Percentiles rank a stretch among this genome's conserved stretches.
phyloP scores from a whole-genome alignment of 2,329 filamentous ascomycete species.

The Arthrobotrys megalospora region DNA sequence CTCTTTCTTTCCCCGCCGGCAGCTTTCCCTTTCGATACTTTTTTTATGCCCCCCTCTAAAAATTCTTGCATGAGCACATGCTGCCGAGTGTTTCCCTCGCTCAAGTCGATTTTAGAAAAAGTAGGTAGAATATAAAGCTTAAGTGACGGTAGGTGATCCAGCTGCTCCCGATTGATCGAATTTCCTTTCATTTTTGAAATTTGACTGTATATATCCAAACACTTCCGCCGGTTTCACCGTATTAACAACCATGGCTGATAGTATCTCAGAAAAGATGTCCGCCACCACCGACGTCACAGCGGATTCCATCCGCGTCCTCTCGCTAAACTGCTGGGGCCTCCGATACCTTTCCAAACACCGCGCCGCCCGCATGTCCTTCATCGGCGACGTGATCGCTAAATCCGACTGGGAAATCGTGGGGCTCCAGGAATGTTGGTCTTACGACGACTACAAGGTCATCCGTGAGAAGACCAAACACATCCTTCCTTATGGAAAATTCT shows the following conservation, averaged over 20 bases:
- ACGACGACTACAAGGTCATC: conserved; percentile 78
- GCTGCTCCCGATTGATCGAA: conserved; percentile 21
- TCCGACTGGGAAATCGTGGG: conserved; percentile 87
- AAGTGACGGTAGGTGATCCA: conserved; percentile 22
- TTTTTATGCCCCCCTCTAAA: conserved; percentile 5
- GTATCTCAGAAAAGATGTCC: conserved; percentile 46
- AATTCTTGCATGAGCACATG: conserved; percentile 39
- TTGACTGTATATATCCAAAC: background rate
- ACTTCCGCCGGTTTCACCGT: background rate
- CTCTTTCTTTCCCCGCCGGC: conserved; percentile 43
- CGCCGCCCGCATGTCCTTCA: conserved; percentile 85
- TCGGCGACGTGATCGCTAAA: conserved; percentile 78
- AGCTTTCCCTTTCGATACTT: conserved; percentile 19
- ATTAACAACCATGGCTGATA: conserved; percentile 35
- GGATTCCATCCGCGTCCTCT: conserved; percentile 79
- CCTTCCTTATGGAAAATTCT: conserved; percentile 93
- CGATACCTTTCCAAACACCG: conserved; percentile 87
- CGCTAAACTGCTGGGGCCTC: conserved; percentile 97
- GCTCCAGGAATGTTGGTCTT: conserved; percentile 86
- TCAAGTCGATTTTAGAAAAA: conserved; percentile 13
- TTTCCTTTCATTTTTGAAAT: conserved; percentile 7
- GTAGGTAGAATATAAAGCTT: conserved; percentile 37
- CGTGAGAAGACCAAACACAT: conserved; percentile 92
- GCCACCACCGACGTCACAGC: conserved; percentile 32
- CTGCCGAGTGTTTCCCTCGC: conserved; percentile 29